Base-by-base conservation (phyloP, 257 asterid species). In the Linaria vulgaris region DNA sequence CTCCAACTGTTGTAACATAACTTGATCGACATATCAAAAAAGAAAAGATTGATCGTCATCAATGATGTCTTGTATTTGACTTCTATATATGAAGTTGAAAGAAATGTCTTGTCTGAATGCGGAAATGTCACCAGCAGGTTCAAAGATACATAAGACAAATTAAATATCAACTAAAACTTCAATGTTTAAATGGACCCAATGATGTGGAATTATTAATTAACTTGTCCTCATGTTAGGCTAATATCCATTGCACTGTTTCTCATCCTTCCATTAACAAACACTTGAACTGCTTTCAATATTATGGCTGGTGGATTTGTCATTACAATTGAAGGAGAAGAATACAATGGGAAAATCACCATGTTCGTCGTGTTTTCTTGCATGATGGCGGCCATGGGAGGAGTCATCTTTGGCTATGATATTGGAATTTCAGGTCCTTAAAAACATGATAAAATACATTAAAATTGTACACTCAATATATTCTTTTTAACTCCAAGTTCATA, bases 361-460 rank as follows among this genome's bases (percentile, higher is more conserved):
- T 83, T 83, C 55, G 92, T 90, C 9, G 78, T 78, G 38, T 41
- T 87, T 10, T 82, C 97, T 63, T 90, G 90, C 31, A 71, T 78
- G 83, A 77, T 87, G 80, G 95, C 97, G 20, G 82, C 96, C 73
- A 78, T 75, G 85, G 95, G 96, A 45, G 97, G 96, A 21, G 72
- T 87, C 49, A 85, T 90, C 54, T 87, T 90, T 57, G 97, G 97
- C 56, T 90, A 90, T 23, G 97, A 90, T 64, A 82, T 87, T 39
- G 97, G 97, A 75, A 80, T 90, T 64, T 87, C 97, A 74, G 97
- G 97, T 87, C 41, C 41, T 3, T 7, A 4, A 34, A 34, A 27
- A 27, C 34, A 2, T 27, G 34, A 27, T 27, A 11, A 34, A 4
- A 34, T 34, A 34, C 41, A 34, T 34, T 3, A 34, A 4, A 34